phyloP scores from a whole-genome alignment of 257 asterid genomes.

The Solanum bulbocastanum region DNA sequence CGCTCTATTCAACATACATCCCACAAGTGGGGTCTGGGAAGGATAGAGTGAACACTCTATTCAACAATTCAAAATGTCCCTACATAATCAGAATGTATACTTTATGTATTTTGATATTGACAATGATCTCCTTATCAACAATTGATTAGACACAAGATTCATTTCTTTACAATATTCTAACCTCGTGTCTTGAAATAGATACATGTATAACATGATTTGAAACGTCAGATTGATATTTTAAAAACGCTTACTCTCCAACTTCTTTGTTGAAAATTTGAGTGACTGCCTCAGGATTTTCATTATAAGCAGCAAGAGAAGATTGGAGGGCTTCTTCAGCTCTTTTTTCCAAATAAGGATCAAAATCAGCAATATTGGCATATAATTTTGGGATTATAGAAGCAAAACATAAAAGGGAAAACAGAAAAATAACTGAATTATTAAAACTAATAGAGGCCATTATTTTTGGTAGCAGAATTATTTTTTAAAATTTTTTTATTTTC shows the following conservation, averaged over 20 bases:
- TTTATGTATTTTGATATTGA: accelerated
- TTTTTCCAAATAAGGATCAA: conserved; percentile 37
- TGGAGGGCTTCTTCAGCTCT: conserved; percentile 32
- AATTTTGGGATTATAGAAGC: conserved; percentile 14
- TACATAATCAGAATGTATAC: not conserved
- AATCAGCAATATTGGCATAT: conserved; percentile 28
- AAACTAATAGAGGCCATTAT: not conserved
- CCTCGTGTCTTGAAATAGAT: not conserved
- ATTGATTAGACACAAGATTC: not conserved
- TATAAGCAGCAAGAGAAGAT: conserved; percentile 36
- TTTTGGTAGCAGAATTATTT: not conserved
- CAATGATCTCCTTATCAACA: not conserved
- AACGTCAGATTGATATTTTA: no score
- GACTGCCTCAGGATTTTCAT: conserved; percentile 47
- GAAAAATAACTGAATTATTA: not conserved
- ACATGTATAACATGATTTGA: not conserved
- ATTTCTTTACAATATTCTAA: not conserved
- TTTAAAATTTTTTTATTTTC: no score
- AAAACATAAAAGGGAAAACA: not conserved
- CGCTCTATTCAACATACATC: not conserved
- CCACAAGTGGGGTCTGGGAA: not conserved
- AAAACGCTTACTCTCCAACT: conserved; percentile 48
- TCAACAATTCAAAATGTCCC: not conserved
- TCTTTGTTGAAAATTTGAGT: conserved; percentile 36
- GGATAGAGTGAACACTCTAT: not conserved